Evolutionary conservation across 1,139 yeast species (phyloP).

Genomic region (Yamadazyma aaseri): DNA sequence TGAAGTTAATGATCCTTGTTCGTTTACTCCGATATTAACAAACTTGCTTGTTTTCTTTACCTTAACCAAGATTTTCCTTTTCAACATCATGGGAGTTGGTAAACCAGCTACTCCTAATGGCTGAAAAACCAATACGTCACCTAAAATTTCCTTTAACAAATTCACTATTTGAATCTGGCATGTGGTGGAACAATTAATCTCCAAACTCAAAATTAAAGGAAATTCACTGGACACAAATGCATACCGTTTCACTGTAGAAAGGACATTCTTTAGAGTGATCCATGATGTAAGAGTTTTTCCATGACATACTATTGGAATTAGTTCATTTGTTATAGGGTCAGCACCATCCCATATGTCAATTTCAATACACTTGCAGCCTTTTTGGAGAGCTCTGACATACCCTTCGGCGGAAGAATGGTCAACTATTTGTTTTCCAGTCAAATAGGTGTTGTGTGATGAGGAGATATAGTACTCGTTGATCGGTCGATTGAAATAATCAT

Average conservation of each 20-base stretch:
- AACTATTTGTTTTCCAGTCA: slow-evolving; percentile 85
- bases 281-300: slow-evolving; percentile 81
- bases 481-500: slow-evolving; percentile 59
- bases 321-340: slow-evolving; percentile 30
- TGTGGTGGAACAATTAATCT: slow-evolving; percentile 68
- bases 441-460: slow-evolving; percentile 92
- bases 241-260: slow-evolving; percentile 71
- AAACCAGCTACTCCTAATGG: slow-evolving; percentile 29
- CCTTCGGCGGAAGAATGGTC: slow-evolving; percentile 92
- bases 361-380: slow-evolving; percentile 92
- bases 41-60: slow-evolving; percentile 58
- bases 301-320: slow-evolving; percentile 78
- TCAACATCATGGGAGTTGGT: slow-evolving; percentile 74
- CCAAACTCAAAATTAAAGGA: slow-evolving; percentile 87
- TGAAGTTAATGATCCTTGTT: slow-evolving; percentile 22
- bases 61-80: slow-evolving; percentile 69
- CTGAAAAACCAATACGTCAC: slow-evolving; percentile 51
- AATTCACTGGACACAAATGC: slow-evolving; percentile 82
- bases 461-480: slow-evolving; percentile 84
- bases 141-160: slow-evolving; percentile 55
- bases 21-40: slow-evolving; percentile 19
- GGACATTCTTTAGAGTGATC: slow-evolving; percentile 66
- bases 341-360: slow-evolving; percentile 94
- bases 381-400: slow-evolving; percentile 81
- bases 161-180: slow-evolving; percentile 61